Evolutionary conservation across 2,329 filamentous ascomycete species (phyloP).

Genomic region (Xenosphaeropsis pyriputrescens): DNA sequence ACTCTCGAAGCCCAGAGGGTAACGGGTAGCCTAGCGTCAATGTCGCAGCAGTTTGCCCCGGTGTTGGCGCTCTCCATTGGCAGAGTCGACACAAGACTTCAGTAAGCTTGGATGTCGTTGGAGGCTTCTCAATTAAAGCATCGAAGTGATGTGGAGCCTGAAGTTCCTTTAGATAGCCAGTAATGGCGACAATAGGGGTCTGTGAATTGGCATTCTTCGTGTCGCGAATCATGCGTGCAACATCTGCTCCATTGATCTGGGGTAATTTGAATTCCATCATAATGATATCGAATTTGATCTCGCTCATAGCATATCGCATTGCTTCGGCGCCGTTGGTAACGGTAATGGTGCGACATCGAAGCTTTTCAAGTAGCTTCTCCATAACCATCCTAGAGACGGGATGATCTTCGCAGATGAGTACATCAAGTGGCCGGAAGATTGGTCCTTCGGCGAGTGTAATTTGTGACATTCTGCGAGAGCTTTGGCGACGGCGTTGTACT

Average conservation of each 20-base stretch:
- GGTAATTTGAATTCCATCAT: slow-evolving; percentile 96
- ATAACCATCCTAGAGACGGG: slow-evolving; percentile 96
- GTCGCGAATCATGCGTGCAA: slow-evolving; percentile 94
- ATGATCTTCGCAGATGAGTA: slow-evolving; percentile 95
- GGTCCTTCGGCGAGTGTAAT: slow-evolving; percentile 77
- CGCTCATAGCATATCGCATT: slow-evolving; percentile 84
- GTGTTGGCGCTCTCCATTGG: slow-evolving; percentile 74
- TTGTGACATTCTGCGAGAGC: slow-evolving; percentile 84
- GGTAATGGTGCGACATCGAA: slow-evolving; percentile 86
- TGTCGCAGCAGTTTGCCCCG: slow-evolving; percentile 25
- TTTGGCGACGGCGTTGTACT: slow-evolving; percentile 87
- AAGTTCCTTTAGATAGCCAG: slow-evolving; percentile 93
- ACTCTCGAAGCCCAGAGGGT: slow-evolving; percentile 49
- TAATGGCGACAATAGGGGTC: slow-evolving; percentile 92
- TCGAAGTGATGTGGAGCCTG: slow-evolving; percentile 94
- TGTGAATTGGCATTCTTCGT: slow-evolving; percentile 90
- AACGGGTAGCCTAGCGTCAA: slow-evolving; percentile 40
- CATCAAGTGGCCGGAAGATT: slow-evolving; percentile 78
- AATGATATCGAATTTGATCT: slow-evolving; percentile 97
- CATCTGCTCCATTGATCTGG: slow-evolving; percentile 87
- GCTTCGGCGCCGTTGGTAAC: slow-evolving; percentile 85
- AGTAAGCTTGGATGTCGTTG: slow-evolving; percentile 78
- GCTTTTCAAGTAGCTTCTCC: slow-evolving; percentile 91
- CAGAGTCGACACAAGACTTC: slow-evolving; percentile 81
- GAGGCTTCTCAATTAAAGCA: slow-evolving; percentile 89